Conservation (phyloP, 148 eudicot species). For the Heliamphora exappendiculata region DNA sequence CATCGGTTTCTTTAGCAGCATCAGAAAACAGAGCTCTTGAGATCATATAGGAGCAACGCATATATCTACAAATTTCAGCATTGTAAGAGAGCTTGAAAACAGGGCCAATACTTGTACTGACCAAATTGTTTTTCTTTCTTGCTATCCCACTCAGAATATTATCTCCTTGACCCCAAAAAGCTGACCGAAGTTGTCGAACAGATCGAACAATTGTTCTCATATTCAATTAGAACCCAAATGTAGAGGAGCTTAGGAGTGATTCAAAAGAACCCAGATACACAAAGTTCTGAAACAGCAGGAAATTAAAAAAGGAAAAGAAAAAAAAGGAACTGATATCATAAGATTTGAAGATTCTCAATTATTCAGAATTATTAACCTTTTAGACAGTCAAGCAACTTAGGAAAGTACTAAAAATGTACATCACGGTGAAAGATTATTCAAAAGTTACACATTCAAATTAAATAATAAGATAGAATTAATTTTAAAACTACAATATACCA, state of each 20-base stretch:
- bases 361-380: not conserved
- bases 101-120: slow-evolving; percentile 15
- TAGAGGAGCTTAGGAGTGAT: slow-evolving; percentile 18
- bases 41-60: slow-evolving; percentile 25
- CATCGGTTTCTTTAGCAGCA: slow-evolving; percentile 31
- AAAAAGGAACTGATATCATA: not conserved
- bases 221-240: slow-evolving; percentile 14
- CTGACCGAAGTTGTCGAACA: slow-evolving; percentile 31
- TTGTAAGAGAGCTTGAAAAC: slow-evolving; percentile 21
- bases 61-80: slow-evolving; percentile 21
- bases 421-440: too few species aligned
- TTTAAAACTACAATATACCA: not conserved
- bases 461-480: too few species aligned
- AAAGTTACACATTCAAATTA: too few species aligned
- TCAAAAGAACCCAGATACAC: slow-evolving; percentile 16
- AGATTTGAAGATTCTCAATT: not conserved
- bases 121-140: slow-evolving; percentile 23
- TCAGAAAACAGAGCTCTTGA: slow-evolving; percentile 42
- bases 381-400: not conserved
- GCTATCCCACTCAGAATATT: slow-evolving; percentile 19
- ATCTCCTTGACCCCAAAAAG: slow-evolving; percentile 27
- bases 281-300: slow-evolving; percentile 20
- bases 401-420: too few species aligned
- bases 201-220: slow-evolving; percentile 52
- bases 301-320: not conserved